Evolutionary conservation across 306 rosid genomes (phyloP).

Genomic region (Senna tora): DNA sequence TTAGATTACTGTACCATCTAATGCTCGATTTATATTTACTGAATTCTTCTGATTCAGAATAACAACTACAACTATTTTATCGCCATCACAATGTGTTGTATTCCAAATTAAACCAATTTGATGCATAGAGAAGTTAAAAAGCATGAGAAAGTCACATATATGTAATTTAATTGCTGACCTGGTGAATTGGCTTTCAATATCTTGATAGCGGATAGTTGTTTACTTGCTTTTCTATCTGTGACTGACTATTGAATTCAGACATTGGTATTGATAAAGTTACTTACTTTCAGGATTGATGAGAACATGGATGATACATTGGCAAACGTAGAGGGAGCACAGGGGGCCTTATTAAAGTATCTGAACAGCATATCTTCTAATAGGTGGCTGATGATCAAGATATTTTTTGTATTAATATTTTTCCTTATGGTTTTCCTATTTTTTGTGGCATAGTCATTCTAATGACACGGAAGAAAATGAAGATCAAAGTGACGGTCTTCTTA

Average conservation of each 20-base stretch:
- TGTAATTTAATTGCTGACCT: slow-evolving; percentile 26
- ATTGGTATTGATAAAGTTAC: slow-evolving; percentile 18
- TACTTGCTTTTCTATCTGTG: slow-evolving; percentile 18
- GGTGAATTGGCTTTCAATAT: slow-evolving; percentile 27
- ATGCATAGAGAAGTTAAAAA: not conserved
- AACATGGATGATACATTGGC: slow-evolving; percentile 91
- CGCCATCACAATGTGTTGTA: not conserved
- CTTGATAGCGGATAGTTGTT: not conserved
- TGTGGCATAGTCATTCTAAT: slow-evolving; percentile 71
- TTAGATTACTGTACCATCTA: slow-evolving; percentile 4
- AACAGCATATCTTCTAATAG: slow-evolving; percentile 92
- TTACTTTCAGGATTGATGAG: slow-evolving; percentile 76
- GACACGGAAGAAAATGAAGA: slow-evolving; percentile 42
- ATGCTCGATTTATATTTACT: slow-evolving; percentile 18
- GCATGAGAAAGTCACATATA: not conserved
- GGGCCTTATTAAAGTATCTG: slow-evolving; percentile 84
- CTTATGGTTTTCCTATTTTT: slow-evolving; percentile 95
- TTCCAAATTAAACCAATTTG: not conserved
- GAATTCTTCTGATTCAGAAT: slow-evolving; percentile 26
- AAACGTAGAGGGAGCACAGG: slow-evolving; percentile 93
- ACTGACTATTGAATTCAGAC: slow-evolving; percentile 28
- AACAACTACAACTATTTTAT: not conserved
- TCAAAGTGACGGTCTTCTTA: slow-evolving; percentile 30
- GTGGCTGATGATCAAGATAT: slow-evolving; percentile 99
- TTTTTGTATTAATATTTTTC: slow-evolving; percentile 90